Evolutionary conservation across 2,329 filamentous ascomycete genomes (phyloP), one percentile per base, ranked within the genome.

Genomic region (Calycina herbarum): DNA sequence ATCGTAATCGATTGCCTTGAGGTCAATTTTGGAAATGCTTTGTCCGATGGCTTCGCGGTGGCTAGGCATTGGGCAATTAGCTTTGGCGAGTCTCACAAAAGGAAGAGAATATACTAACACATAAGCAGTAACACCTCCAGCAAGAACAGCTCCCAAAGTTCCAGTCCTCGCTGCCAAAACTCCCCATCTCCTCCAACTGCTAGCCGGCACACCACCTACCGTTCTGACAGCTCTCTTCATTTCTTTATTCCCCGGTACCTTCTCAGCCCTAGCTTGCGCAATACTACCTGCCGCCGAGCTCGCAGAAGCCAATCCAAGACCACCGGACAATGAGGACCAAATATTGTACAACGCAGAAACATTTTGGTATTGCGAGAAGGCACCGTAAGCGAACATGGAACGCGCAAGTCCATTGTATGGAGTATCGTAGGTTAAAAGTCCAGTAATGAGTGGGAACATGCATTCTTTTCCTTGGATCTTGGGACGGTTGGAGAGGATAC

Each of bases 371-470:
- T 86, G 85, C 61, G 82, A 85, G 64, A 86, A 86, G 38, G 84
- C 84, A 57, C 84, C 84, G 68, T 86, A 86, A 57, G 86, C 84
- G 67, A 86, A 86, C 83, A 86, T 85, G 59, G 82, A 83, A 13
- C 84, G 78, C 2, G 84, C 82, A 17, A 86, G 82, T 6, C 89
- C 89, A 65, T 92, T 87, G 77, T 89, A 96, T 0, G 93, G 93
- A 0, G 93, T 96, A 77, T 96, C 93, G 72, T 95, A 95, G 6
- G 92, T 87, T 40, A 96, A 82, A 17, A 96, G 83, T 60, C 90
- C 93, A 73, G 92, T 89, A 66, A 96, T 89, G 63, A 91, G 85
- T 0, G 93, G 93, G 76, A 96, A 96, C 64, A 73, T 71, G 15
- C 69, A 62, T 61, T 69, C 68, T 13, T 63, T 64, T 13, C 65